phyloP scores from a whole-genome alignment of 805 yeast species.

The Hanseniaspora mollemarum region DNA sequence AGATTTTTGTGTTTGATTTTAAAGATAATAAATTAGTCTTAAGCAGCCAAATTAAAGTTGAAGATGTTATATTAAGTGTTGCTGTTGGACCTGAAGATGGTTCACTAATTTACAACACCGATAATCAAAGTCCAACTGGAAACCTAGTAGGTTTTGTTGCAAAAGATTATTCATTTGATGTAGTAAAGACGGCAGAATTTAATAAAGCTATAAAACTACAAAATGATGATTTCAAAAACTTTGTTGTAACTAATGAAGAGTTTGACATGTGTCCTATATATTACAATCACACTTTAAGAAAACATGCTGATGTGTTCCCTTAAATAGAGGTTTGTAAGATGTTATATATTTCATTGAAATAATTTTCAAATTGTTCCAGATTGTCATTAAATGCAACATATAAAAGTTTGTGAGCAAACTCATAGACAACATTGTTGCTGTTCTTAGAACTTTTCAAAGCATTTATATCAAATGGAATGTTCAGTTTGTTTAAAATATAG shows the following conservation, averaged over 20 bases:
- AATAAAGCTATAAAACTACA: slow-evolving; percentile 21
- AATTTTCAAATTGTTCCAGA: slow-evolving; percentile 6
- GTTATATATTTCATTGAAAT: slow-evolving; percentile 9
- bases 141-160: slow-evolving; percentile 23
- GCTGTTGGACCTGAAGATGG: slow-evolving; percentile 25
- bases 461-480: not conserved
- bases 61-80: slow-evolving; percentile 27
- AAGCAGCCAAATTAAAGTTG: slow-evolving; percentile 26
- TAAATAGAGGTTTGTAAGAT: not conserved
- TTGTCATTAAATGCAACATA: slow-evolving; percentile 4
- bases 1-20: slow-evolving; percentile 30
- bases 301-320: slow-evolving; percentile 43
- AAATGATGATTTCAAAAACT: slow-evolving; percentile 27
- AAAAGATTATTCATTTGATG: slow-evolving; percentile 23
- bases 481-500: not conserved
- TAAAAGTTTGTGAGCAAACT: not conserved
- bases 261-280: slow-evolving; percentile 40
- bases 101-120: slow-evolving; percentile 28
- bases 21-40: slow-evolving; percentile 22
- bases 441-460: not conserved
- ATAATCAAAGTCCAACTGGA: slow-evolving; percentile 18
- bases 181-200: slow-evolving; percentile 19
- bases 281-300: slow-evolving; percentile 40
- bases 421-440: not conserved
- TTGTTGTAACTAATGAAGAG: slow-evolving; percentile 29